A percentile compares a stretch with the other conserved stretches of the same genome.
These are phyloP conservation scores for Lactarius pseudohatsudake DNA, from an alignment of 768 basidiomycete species.

Conservation along the genomic window DNA sequence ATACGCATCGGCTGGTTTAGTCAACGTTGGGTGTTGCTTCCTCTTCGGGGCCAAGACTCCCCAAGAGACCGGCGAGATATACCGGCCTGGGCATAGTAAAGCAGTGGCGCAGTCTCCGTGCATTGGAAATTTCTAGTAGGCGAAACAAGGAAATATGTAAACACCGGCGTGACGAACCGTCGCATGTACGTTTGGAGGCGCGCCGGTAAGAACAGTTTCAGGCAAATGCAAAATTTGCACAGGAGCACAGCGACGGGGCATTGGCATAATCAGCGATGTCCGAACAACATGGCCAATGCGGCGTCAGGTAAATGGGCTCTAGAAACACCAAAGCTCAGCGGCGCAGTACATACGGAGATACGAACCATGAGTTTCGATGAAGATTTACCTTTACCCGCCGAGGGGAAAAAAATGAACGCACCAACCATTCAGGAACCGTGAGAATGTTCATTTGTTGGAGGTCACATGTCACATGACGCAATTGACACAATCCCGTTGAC, in stretches of 20 bases:
- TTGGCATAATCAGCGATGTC: neutral
- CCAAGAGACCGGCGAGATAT: neutral
- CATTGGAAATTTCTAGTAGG: neutral
- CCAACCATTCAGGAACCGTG: too few relatives aligned
- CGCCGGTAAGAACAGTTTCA: neutral
- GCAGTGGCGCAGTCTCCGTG: neutral
- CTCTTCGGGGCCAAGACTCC: neutral
- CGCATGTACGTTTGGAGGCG: slow-evolving; percentile 2
- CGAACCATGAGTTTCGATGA: neutral
- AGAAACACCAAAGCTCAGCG: slow-evolving; percentile 1
- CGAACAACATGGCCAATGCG: slow-evolving; percentile 1
- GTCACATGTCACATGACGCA: neutral
- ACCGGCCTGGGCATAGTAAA: neutral
- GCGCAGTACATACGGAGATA: neutral
- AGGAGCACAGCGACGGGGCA: neutral
- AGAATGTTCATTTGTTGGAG: neutral
- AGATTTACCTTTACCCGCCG: neutral
- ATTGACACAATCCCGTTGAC: neutral
- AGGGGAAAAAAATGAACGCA: neutral
- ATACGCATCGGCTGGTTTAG: neutral
- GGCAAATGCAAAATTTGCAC: neutral
- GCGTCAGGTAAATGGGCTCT: neutral
- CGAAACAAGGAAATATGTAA: neutral
- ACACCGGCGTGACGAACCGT: neutral
- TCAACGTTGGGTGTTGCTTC: neutral